These are phyloP conservation scores for Beauveria scarabaeidicola DNA, from an alignment of 2,329 filamentous ascomycete species.

Conservation along the genomic window DNA sequence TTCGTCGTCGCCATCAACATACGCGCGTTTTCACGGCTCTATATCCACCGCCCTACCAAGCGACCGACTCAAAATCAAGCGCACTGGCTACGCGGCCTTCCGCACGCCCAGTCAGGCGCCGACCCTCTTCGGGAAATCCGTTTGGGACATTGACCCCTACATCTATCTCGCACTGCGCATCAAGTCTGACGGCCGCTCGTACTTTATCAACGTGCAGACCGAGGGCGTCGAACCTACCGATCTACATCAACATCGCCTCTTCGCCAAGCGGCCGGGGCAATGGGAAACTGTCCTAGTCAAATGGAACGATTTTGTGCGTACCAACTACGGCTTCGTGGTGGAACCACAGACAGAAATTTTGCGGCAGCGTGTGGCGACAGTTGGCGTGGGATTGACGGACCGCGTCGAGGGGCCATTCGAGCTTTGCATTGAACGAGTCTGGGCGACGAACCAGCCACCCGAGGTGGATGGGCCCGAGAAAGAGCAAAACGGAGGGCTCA, in stretches of 20 bases:
- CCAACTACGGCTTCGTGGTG: constrained; percentile 83
- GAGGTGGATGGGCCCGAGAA: constrained; percentile 17
- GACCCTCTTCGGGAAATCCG: constrained; percentile 75
- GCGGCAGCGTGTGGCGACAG: constrained; percentile 71
- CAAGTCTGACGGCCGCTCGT: constrained; percentile 83
- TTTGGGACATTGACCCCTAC: constrained; percentile 89
- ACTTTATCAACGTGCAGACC: constrained; percentile 92
- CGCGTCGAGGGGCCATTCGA: constrained; percentile 83
- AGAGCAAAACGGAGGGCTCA: constrained; percentile 23
- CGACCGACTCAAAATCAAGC: constrained; percentile 63
- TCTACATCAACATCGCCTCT: constrained; percentile 87
- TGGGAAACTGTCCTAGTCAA: constrained; percentile 95
- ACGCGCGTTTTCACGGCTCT: constrained; percentile 75
- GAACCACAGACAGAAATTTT: constrained; percentile 90
- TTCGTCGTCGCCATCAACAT: constrained; percentile 26
- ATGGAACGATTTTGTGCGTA: constrained; percentile 89
- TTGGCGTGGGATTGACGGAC: constrained; percentile 86
- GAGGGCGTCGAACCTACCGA: constrained; percentile 92
- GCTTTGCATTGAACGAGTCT: constrained; percentile 74
- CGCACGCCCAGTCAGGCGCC: constrained; percentile 67
- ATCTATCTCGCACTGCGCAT: constrained; percentile 78
- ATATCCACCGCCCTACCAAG: constrained; percentile 81
- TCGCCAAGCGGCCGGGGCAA: constrained; percentile 65
- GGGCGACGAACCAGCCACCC: constrained; percentile 65
- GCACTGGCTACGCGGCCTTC: constrained; percentile 84